phyloP scores from a whole-genome alignment of 2,329 filamentous ascomycete genomes.

The Fusarium sororula region DNA sequence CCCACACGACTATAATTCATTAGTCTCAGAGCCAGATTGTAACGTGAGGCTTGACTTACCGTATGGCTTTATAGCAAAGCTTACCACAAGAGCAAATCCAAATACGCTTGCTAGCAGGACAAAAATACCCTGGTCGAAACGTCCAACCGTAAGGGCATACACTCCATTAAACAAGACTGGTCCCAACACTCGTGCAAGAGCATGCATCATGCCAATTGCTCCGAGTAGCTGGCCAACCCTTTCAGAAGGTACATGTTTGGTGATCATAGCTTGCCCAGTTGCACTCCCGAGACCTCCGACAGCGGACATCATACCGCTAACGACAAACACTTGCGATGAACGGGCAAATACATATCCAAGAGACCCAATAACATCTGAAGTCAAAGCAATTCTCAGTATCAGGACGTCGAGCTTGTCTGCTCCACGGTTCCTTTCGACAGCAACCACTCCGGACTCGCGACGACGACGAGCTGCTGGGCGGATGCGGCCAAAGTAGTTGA shows the following conservation, averaged over 20 bases:
- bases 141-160: constrained; percentile 82
- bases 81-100: constrained; percentile 69
- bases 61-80: constrained; percentile 77
- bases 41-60: constrained; percentile 65
- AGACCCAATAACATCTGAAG: constrained; percentile 80
- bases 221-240: constrained; percentile 88
- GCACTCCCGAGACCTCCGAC: constrained; percentile 87
- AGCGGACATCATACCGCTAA: constrained; percentile 76
- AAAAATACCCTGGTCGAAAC: constrained; percentile 84
- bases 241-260: constrained; percentile 88
- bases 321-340: constrained; percentile 70
- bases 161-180: constrained; percentile 87
- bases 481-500: constrained; percentile 79
- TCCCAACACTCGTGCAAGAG: constrained; percentile 78
- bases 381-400: constrained; percentile 77
- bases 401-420: constrained; percentile 81
- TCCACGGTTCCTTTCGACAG: constrained; percentile 67
- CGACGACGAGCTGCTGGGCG: constrained; percentile 57
- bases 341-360: constrained; percentile 76
- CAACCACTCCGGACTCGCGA: constrained; percentile 48
- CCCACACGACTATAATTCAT: constrained; percentile 47
- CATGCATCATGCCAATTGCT: constrained; percentile 85
- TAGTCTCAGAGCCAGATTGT: constrained; percentile 7
- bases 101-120: constrained; percentile 76
- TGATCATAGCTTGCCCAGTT: constrained; percentile 83